Percentiles rank a stretch among this genome's conserved stretches.
These are phyloP conservation scores for Oryza meridionalis DNA, from an alignment of 176 grass and related monocot genomes.

Conservation along the genomic window DNA sequence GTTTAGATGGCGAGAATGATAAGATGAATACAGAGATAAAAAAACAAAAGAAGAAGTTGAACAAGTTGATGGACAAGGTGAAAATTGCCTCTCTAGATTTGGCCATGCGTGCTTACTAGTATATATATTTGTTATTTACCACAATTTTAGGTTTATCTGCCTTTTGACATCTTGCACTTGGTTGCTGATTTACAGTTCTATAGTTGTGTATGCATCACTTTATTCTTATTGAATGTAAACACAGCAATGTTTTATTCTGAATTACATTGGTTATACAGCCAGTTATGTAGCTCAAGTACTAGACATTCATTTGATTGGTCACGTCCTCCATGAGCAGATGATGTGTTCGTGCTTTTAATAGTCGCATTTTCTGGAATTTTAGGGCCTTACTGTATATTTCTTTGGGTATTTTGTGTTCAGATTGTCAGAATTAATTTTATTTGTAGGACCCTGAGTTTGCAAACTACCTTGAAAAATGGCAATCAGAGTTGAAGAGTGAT, in stretches of 20 bases:
- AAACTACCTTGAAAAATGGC: constrained; percentile 66
- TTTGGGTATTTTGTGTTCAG: constrained; percentile 12
- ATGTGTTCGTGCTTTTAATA: neutral
- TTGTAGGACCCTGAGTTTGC: constrained; percentile 81
- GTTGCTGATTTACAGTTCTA: neutral
- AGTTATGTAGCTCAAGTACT: neutral
- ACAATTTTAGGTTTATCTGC: neutral
- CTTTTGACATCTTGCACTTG: neutral
- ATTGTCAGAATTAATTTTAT: constrained; percentile 38
- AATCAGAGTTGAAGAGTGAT: constrained; percentile 42
- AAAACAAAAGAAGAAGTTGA: constrained; percentile 74
- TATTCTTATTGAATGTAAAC: neutral
- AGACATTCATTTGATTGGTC: constrained; percentile 9
- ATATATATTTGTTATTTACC: neutral
- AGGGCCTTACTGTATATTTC: neutral
- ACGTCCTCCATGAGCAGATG: neutral
- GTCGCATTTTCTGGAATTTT: neutral
- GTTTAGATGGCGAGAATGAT: constrained; percentile 55
- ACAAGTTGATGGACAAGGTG: constrained; percentile 79
- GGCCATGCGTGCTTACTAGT: neutral
- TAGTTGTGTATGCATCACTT: neutral
- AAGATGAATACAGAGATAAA: constrained; percentile 58
- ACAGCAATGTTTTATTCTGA: neutral
- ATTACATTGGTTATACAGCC: neutral
- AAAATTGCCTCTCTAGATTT: neutral